phyloP scores from a whole-genome alignment of 129 eudicot species.

The Ambrosia artemisiifolia region DNA sequence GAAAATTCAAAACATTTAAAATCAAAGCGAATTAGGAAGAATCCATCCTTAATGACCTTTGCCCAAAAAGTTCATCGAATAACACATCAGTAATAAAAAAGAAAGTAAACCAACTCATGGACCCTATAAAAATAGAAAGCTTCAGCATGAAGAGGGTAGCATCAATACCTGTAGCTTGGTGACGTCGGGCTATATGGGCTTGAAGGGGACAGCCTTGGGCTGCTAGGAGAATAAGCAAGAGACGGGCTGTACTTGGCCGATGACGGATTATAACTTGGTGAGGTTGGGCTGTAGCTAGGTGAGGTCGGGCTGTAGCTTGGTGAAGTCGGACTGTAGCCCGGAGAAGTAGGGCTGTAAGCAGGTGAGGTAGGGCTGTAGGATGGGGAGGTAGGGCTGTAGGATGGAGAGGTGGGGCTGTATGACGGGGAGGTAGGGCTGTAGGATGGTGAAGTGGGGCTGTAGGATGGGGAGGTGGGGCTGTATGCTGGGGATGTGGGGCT shows the following conservation, averaged over 20 bases:
- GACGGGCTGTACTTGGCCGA: constrained; percentile 92
- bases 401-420: constrained; percentile 84
- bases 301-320: constrained; percentile 87
- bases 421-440: constrained; percentile 88
- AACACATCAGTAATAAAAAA: not conserved
- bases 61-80: not conserved
- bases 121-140: not conserved
- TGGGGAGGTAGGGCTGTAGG: constrained; percentile 87
- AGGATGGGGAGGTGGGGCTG: constrained; percentile 82
- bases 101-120: not conserved
- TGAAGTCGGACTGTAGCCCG: constrained; percentile 79
- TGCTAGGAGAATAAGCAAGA: constrained; percentile 86
- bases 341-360: constrained; percentile 80
- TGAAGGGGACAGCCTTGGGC: constrained; percentile 81
- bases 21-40: not conserved
- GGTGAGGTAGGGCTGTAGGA: constrained; percentile 92
- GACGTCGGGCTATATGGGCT: constrained; percentile 95
- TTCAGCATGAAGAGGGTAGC: not conserved
- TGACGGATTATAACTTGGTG: constrained; percentile 80
- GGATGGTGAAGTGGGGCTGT: constrained; percentile 79
- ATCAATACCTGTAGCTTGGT: constrained; percentile 76
- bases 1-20: not conserved
- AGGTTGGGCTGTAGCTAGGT: constrained; percentile 81
- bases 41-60: not conserved
- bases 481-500: constrained; percentile 88